Evolutionary conservation across 75 land plant genomes (phyloP).

Genomic region (Picea sitchensis): DNA sequence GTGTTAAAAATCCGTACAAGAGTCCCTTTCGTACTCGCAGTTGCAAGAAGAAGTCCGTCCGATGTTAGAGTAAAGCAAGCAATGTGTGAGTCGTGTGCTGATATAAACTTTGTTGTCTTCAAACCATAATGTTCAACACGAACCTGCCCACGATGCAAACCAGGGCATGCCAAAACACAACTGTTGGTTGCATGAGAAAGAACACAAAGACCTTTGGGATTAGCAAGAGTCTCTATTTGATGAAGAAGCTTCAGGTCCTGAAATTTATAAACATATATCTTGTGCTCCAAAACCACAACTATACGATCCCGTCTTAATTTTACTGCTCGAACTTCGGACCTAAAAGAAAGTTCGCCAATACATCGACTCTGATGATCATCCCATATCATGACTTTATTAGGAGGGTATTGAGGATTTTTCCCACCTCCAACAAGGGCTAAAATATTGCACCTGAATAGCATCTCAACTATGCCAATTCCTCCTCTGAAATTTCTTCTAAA

Average conservation of each 20-base stretch:
- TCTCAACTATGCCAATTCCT: conserved; percentile 84
- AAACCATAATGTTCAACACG: conserved; percentile 74
- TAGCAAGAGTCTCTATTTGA: conserved; percentile 84
- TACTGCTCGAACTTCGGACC: conserved; percentile 73
- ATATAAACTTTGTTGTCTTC: conserved; percentile 65
- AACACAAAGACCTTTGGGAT: conserved; percentile 82
- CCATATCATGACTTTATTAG: conserved; percentile 86
- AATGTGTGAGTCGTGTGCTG: conserved; percentile 74
- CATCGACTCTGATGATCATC: conserved; percentile 80
- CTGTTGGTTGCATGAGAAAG: conserved; percentile 59
- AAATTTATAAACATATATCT: conserved; percentile 86
- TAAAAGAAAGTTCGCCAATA: conserved; percentile 87
- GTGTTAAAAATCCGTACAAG: conserved; percentile 74
- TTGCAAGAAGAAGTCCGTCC: conserved; percentile 88
- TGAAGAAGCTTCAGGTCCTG: conserved; percentile 69
- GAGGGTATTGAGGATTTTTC: conserved; percentile 59
- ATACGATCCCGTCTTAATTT: conserved; percentile 59
- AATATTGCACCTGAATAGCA: conserved; percentile 77
- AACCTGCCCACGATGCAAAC: conserved; percentile 77
- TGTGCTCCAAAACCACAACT: conserved; percentile 85
- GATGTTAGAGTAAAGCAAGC: conserved; percentile 65
- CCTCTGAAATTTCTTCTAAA: conserved; percentile 57
- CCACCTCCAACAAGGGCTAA: conserved; percentile 85
- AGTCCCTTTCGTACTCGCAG: conserved; percentile 56
- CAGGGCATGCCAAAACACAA: conserved; percentile 86